These are phyloP conservation scores for Moesziomyces sp. DNA, from an alignment of 1,284 basidiomycete species.

Conservation along the genomic window DNA sequence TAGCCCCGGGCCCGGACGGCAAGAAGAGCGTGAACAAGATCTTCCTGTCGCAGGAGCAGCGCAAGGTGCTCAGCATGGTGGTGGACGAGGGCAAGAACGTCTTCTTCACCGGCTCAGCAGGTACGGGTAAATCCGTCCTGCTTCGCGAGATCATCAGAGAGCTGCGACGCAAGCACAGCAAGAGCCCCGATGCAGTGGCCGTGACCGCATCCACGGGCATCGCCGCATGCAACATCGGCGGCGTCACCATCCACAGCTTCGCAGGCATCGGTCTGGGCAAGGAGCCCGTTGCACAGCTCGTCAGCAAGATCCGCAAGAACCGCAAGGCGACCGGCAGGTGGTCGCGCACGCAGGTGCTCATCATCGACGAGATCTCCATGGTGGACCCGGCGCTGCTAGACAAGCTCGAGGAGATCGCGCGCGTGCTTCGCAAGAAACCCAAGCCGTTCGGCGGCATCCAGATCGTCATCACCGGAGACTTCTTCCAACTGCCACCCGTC, in stretches of 20 bases:
- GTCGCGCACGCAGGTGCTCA: constrained; percentile 80
- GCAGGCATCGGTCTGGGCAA: constrained; percentile 85
- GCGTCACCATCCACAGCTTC: constrained; percentile 92
- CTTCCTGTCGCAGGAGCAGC: constrained; percentile 62
- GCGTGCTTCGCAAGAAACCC: constrained; percentile 73
- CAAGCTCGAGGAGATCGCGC: constrained; percentile 80
- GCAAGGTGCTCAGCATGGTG: constrained; percentile 59
- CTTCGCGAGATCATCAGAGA: constrained; percentile 85
- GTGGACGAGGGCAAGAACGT: constrained; percentile 73
- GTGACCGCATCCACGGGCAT: constrained; percentile 92
- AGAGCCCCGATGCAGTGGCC: constrained; percentile 75
- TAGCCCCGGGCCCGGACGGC: neutral
- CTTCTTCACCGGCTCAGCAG: constrained; percentile 96
- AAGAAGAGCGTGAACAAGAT: constrained; percentile 49
- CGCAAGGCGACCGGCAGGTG: constrained; percentile 77
- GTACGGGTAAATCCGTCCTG: constrained; percentile 93
- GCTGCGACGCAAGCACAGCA: constrained; percentile 72
- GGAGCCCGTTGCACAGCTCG: constrained; percentile 76
- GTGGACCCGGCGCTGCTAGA: constrained; percentile 92
- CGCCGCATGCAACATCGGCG: constrained; percentile 91
- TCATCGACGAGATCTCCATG: constrained; percentile 97
- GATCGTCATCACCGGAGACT: constrained; percentile 92
- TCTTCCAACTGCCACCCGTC: constrained; percentile 96
- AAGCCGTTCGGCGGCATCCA: constrained; percentile 93
- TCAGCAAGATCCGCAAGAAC: constrained; percentile 77